Evolutionary conservation across 2,329 filamentous ascomycete species (phyloP), one percentile per base, ranked within the genome.

Genomic region (Colletotrichum melonis): DNA sequence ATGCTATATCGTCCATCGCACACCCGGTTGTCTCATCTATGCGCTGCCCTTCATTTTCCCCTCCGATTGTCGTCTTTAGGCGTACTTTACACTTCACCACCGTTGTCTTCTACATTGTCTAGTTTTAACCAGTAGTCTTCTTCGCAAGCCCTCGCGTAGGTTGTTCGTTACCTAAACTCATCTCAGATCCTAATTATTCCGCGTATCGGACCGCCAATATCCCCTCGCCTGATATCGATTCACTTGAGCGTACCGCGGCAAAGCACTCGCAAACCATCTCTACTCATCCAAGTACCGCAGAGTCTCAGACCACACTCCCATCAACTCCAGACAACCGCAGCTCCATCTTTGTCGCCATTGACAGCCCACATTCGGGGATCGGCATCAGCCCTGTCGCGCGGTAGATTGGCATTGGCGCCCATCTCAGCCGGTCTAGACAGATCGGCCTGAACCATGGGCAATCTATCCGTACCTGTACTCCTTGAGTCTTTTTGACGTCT

Each of bases 1-100:
- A 73, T 73, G 71, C 71, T 70, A 65, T 64, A 55, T 69, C 63
- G 65, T 24, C 70, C 70, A 54, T 56, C 46, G 42, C 7, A 7
- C n/a, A 24, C 42, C 60, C 19, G 12, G 38, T 42, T 32, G 42
- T 35, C 46, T 5, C 28, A n/a, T 32, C 42, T 8, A 42, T n/a
- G 28, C 54, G 5, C 54, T 64, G 3, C 22, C 32, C 60, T 16
- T 30, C 30, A 11, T 32, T 32, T 32, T 8, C 30, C 30, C 30
- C 30, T 32, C 30, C 9, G 7, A 9, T 32, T 32, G 8, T 32
- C 8, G 30, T 46, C 57, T 16, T 42, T 42, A 12, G 38, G 38
- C 38, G 38, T 42, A 16, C 12, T 42, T 16, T 42, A 16, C 38
- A 14, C 38, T 42, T 12, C 38, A 42, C 38, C 16, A 8, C 14